Evolutionary conservation across 2,329 filamentous ascomycete genomes (phyloP).

Genomic region (Xylariales sp.): DNA sequence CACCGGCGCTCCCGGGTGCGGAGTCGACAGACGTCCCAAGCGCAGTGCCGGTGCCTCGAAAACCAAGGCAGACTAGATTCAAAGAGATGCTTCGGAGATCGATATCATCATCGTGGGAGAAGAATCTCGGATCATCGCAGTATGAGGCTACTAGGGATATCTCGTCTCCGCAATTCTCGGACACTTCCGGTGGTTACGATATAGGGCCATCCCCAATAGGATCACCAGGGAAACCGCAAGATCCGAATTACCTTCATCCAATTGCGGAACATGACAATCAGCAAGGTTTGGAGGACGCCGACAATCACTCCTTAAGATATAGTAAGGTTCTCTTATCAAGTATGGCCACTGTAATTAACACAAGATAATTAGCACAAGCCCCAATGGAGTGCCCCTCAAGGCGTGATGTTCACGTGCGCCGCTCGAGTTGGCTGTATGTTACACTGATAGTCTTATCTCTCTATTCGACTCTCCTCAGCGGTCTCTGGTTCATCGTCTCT

Average conservation of each 20-base stretch:
- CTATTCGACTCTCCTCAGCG: conserved; percentile 61
- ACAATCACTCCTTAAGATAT: conserved; percentile 16
- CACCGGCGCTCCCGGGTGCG: neutral
- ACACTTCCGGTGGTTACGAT: too few relatives aligned
- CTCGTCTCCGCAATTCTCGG: neutral
- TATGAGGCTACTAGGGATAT: neutral
- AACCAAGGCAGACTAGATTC: conserved; percentile 15
- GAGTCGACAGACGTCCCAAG: neutral
- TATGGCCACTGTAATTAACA: conserved; percentile 4
- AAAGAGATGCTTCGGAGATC: conserved; percentile 18
- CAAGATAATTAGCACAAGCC: conserved; percentile 16
- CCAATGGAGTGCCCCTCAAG: conserved; percentile 23
- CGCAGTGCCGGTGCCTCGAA: neutral
- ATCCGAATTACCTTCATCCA: conserved; percentile 10
- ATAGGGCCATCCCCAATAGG: conserved; percentile 7
- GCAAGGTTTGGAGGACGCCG: conserved; percentile 15
- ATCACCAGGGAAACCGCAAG: conserved; percentile 11
- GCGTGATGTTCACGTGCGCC: conserved; percentile 23
- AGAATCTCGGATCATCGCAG: neutral
- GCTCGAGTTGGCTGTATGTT: conserved; percentile 43
- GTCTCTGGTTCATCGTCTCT: conserved; percentile 60
- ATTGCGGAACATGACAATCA: conserved; percentile 9
- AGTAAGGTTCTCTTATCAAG: conserved; percentile 12
- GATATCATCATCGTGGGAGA: conserved; percentile 14
- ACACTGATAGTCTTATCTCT: conserved; percentile 46